Base-by-base conservation (phyloP, 164 flowering plant species). In the Cinnamomum chago region DNA sequence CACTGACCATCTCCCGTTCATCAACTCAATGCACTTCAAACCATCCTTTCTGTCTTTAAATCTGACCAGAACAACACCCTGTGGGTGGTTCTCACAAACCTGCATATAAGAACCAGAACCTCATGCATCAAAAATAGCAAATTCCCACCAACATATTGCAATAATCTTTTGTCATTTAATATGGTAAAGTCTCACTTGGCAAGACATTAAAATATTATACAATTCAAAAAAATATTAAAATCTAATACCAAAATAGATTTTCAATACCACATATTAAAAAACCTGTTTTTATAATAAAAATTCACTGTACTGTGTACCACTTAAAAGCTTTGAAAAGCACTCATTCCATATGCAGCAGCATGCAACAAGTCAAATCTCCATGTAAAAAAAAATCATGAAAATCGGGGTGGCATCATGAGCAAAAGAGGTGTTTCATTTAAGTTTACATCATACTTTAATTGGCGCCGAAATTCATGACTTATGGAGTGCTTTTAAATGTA, bases 21-120 rank as follows among this genome's bases (percentile, higher is more conserved):
- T 94, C 85, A 83, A 40, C 74, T 94, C 93, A 76, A 96, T 91
- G 88, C 99, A 94, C 83, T 88, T 91, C 23, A 81, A 83, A 65
- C 91, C 98, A 81, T 92, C 97, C 79, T 75, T 89, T 76, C 90
- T 81, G 80, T 92, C 99, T 84, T 91, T 94, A 58, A 81, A 96
- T 75, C 68, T 94, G 58, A 90, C 97, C 84, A 94, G 78, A 27
- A 96, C 91, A 80, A 94, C 99, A 65, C 99, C 99, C 75, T 92
- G 93, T 5, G 99, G 99, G 77, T 96, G 90, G 78, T 91, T 90
- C 88, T 94, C 97, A 67, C 97, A 96, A 18, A 93, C 93, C 98
- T 96, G 84, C 67, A 72, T 60, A 17, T 12, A 58, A 72, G n/a
- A 55, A 30, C 62, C 50, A 70, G 20, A 62, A 68, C 25, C 1